A percentile compares a stretch with the other conserved stretches of the same genome.
phyloP scores from a whole-genome alignment of 1,284 basidiomycete species.

The Sporisorium graminicola region DNA sequence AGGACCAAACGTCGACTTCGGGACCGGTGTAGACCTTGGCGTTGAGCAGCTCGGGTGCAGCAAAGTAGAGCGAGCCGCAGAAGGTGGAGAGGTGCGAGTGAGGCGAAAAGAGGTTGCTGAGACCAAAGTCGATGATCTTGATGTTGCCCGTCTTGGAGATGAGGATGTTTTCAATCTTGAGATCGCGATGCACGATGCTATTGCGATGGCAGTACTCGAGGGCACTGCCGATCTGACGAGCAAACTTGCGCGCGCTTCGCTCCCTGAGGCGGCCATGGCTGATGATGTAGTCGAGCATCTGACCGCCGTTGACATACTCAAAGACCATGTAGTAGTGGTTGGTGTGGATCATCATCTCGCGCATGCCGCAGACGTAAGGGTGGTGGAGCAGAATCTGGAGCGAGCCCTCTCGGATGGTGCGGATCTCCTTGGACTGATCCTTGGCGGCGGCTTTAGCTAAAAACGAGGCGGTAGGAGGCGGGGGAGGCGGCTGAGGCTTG shows the following conservation, averaged over 20 bases:
- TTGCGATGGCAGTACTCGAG: constrained; percentile 97
- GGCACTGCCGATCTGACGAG: constrained; percentile 93
- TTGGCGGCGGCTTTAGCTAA: constrained; percentile 73
- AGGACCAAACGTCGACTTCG: constrained; percentile 99
- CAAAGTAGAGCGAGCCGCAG: constrained; percentile 97
- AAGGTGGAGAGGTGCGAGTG: constrained; percentile 87
- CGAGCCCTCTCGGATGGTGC: constrained; percentile 96
- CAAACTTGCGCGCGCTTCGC: constrained; percentile 94
- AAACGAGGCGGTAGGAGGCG: constrained; percentile 55
- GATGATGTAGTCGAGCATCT: constrained; percentile 99
- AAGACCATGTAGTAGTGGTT: constrained; percentile 98
- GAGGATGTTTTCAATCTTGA: constrained; percentile 99
- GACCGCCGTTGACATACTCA: constrained; percentile 97
- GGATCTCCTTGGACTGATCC: constrained; percentile 94
- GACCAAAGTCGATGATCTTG: constrained; percentile 99
- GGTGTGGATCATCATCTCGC: constrained; percentile 79
- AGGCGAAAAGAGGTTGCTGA: constrained; percentile 96
- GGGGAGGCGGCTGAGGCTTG: constrained; percentile 59
- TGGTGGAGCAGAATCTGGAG: constrained; percentile 91
- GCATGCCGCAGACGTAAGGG: constrained; percentile 99
- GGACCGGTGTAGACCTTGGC: constrained; percentile 96
- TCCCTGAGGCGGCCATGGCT: constrained; percentile 95
- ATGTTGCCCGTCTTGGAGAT: constrained; percentile 98
- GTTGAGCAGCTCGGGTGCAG: constrained; percentile 94
- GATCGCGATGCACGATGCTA: constrained; percentile 95